Conservation (phyloP, 116 monocot species). For the Papilionanthe hybrid region DNA sequence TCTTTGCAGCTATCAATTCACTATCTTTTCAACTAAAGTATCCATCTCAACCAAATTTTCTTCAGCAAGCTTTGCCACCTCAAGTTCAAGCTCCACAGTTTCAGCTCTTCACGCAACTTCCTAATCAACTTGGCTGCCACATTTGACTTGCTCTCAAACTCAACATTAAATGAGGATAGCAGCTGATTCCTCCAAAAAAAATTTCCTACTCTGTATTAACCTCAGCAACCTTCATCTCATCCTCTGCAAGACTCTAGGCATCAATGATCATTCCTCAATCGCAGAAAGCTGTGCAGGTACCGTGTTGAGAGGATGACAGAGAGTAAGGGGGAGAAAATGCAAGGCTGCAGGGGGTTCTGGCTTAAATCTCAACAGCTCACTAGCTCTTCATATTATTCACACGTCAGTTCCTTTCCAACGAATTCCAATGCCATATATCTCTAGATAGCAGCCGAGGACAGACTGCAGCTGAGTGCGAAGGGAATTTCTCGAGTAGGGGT, state of each 20-base stretch:
- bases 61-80: slow-evolving; percentile 34
- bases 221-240: slow-evolving; percentile 62
- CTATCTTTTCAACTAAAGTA: slow-evolving; percentile 25
- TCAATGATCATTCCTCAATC: slow-evolving; percentile 48
- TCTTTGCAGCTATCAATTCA: slow-evolving; percentile 57
- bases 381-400: too few relatives aligned
- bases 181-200: slow-evolving; percentile 33
- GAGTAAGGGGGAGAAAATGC: too few relatives aligned
- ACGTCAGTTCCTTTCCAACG: too few relatives aligned
- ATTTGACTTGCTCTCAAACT: slow-evolving; percentile 29
- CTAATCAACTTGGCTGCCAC: slow-evolving; percentile 36
- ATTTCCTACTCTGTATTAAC: slow-evolving; percentile 60
- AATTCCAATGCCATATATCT: too few relatives aligned
- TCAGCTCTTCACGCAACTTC: slow-evolving; percentile 41
- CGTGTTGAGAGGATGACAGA: too few relatives aligned
- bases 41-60: slow-evolving; percentile 50
- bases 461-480: too few relatives aligned
- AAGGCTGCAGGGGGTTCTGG: too few relatives aligned
- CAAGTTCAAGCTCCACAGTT: slow-evolving; percentile 39
- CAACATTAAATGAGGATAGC: slow-evolving; percentile 37
- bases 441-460: too few relatives aligned
- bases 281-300: too few relatives aligned
- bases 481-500: too few relatives aligned
- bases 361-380: too few relatives aligned
- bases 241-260: slow-evolving; percentile 60